Percentiles rank a stretch among this genome's conserved stretches.
phyloP scores from a whole-genome alignment of 768 basidiomycete genomes.

The Trametes elegans region DNA sequence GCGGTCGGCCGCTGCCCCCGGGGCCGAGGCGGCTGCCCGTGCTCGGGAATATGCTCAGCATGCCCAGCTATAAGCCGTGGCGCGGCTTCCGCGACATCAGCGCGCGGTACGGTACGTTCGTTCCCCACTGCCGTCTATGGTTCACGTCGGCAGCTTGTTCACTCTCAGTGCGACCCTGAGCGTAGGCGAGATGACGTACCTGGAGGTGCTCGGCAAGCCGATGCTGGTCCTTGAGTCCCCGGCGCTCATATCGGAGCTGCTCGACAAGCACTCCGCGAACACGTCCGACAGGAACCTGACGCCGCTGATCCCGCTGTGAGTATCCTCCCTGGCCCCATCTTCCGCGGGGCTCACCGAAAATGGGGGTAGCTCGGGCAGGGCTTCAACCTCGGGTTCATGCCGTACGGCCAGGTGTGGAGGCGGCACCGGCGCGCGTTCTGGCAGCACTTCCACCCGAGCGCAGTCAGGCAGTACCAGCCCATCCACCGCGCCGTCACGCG shows the following conservation, averaged over 20 bases:
- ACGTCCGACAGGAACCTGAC: constrained; percentile 21
- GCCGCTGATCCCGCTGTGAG: not conserved
- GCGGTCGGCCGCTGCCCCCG: constrained; percentile 20
- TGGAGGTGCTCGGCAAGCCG: constrained; percentile 18
- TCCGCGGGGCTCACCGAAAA: no score
- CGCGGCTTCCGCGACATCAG: constrained; percentile 19
- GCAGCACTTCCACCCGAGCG: constrained; percentile 8
- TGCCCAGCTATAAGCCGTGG: constrained; percentile 23
- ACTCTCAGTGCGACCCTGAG: not conserved
- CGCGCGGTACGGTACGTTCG: constrained; percentile 23
- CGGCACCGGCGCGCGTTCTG: constrained; percentile 12
- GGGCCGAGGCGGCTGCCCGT: constrained; percentile 24
- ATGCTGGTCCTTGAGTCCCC: constrained; percentile 16
- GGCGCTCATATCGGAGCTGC: constrained; percentile 15
- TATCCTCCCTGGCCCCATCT: no score
- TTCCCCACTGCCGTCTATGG: no score
- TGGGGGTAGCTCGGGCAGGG: no score
- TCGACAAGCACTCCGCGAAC: constrained; percentile 24
- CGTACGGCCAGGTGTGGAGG: constrained; percentile 12
- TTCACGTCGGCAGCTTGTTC: no score
- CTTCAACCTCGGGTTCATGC: constrained; percentile 1
- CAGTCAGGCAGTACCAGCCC: not conserved
- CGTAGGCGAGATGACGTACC: constrained; percentile 18
- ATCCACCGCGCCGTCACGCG: constrained; percentile 1
- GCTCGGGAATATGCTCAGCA: constrained; percentile 23